Evolutionary conservation across 805 yeast species (phyloP), one percentile per base, ranked within the genome.

Genomic region (Maudiozyma bulderi): DNA sequence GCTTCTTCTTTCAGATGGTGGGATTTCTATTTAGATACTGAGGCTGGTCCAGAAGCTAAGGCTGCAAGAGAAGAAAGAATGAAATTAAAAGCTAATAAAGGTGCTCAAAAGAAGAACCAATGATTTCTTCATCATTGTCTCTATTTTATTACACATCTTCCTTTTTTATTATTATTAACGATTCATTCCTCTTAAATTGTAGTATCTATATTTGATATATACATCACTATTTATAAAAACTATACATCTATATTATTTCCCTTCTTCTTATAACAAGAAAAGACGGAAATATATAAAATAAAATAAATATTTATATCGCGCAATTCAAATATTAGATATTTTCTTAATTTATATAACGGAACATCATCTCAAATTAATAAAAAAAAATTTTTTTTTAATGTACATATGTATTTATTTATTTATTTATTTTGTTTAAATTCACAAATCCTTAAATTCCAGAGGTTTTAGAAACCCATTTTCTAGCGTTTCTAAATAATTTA

Each of bases 1-100:
- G 93, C 97, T 31, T 85, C 95, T 43, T 81, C 90, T 37, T 93
- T 91, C 78, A 83, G 97, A 72, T 86, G 95, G 87, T 89, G 95
- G 95, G 99, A 91, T 71, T 85, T 72, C 69, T 64, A 81, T 54
- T 73, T 91, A 57, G 83, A 84, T 66, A 90, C 99, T n/a, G 95
- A 87, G 70, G 86, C 91, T 56, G 95, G 95, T 52, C 82, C 82
- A 45, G 80, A 80, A 60, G 95, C 91, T 39, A 85, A 82, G 67
- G 74, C 75, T 29, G 78, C 76, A 53, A 79, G 96, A 73, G 95
- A 85, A 67, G 73, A 66, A 52, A 77, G 76, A 64, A 76, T 77
- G 80, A 78, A 72, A 58, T 64, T 58, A 58, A 77, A 65, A 61
- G 81, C 84, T 57, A 80, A 81, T 58, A 68, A 67, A 50, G 68